Evolutionary conservation across 1,284 basidiomycete genomes (phyloP), one percentile per base, ranked within the genome.

Genomic region (Rhodotorula sp.): DNA sequence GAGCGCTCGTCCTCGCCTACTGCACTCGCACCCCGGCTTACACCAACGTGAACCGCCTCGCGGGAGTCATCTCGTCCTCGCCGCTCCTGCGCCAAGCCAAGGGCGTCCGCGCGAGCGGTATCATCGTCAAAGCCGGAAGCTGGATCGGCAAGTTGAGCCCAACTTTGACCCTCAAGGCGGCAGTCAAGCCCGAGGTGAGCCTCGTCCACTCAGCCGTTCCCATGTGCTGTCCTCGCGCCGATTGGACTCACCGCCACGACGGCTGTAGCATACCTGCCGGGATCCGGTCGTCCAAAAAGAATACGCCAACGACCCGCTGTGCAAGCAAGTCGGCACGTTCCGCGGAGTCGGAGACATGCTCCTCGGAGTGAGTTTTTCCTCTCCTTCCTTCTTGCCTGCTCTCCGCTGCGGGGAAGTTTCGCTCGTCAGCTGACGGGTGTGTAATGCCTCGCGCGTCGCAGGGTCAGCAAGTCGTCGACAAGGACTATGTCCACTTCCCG

Each of bases 331-430:
- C 22, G 77, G 76, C 4, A 75, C 77, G 2, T 76, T 76, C 71
- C 68, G 72, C 24, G 78, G 79, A 6, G 77, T 81, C 54, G 70
- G 73, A 14, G 80, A 79, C 49, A 81, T 81, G 60, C 73, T 82
- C 4, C 64, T 75, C 37, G 79, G 81, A 0, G 81, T 69, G 22
- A 46, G 64, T 65, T n/a, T 7, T 44, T 44, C n/a, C 7, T 24
- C 30, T 24, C 46, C 20, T 20, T 10, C 22, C 26, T 29, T 26
- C 17, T n/a, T n/a, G n/a, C n/a, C n/a, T n/a, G n/a, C n/a, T n/a
- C n/a, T n/a, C n/a, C n/a, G n/a, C n/a, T n/a, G n/a, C n/a, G n/a
- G n/a, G n/a, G n/a, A n/a, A n/a, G 33, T 37, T 24, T 33, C 30
- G 54, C 54, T 2, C 17, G 7, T 42, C 48, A 8, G 20, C 24